Conservation (phyloP, 768 basidiomycete species). For the Tulasnella sp. region DNA sequence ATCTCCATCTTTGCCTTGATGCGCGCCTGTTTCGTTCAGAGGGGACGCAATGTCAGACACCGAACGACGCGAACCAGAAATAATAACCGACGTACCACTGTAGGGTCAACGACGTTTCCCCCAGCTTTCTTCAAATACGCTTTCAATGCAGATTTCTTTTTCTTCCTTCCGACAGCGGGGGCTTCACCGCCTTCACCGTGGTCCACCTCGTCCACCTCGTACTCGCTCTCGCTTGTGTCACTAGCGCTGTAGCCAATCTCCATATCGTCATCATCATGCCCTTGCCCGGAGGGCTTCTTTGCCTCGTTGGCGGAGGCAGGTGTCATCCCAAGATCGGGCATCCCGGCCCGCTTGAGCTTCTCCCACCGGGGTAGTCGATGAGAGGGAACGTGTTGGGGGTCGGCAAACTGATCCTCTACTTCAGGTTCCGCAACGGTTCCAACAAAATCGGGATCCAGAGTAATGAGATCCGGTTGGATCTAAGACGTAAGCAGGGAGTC, state of each 20-base stretch:
- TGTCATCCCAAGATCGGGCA: constrained; percentile 49
- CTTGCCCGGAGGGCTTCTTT: constrained; percentile 4
- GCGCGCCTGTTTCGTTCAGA: constrained; percentile 56
- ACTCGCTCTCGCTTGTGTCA: constrained; percentile 34
- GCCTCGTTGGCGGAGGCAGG: constrained; percentile 35
- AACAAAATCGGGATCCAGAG: constrained; percentile 71
- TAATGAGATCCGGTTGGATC: constrained; percentile 91
- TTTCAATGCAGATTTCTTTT: constrained; percentile 52
- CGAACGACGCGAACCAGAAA: not conserved
- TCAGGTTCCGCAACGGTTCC: constrained; percentile 62
- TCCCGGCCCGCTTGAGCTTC: constrained; percentile 65
- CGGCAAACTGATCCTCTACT: constrained; percentile 41
- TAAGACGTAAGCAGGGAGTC: constrained; percentile 40
- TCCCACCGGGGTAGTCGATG: constrained; percentile 76
- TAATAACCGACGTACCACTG: constrained; percentile 52
- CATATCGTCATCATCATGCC: constrained; percentile 35
- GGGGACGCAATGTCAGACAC: not conserved
- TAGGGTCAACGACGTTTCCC: constrained; percentile 91
- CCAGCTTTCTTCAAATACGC: constrained; percentile 78
- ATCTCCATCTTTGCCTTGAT: constrained; percentile 56
- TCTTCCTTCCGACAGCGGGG: constrained; percentile 59
- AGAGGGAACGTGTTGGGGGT: constrained; percentile 50
- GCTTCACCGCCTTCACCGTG: constrained; percentile 2
- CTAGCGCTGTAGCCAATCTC: constrained; percentile 43
- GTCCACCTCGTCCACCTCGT: constrained; percentile 39